These are phyloP conservation scores for Pezicula neosporulosa DNA, from an alignment of 2,329 filamentous ascomycete genomes.

Conservation along the genomic window DNA sequence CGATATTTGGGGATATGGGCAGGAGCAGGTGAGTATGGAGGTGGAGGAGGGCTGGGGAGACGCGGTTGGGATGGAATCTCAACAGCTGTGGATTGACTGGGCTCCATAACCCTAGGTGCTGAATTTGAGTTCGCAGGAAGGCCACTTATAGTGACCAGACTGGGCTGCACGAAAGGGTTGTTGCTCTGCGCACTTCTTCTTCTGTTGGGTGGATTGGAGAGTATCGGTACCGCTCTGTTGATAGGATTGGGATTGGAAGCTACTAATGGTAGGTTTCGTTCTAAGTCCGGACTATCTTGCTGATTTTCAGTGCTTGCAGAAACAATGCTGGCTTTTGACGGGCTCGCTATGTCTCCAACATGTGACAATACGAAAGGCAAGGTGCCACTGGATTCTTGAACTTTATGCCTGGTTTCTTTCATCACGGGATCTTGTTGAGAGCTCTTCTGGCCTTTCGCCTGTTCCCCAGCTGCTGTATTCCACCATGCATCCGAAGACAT, in stretches of 20 bases:
- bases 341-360: constrained; percentile 10
- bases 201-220: constrained; percentile 9
- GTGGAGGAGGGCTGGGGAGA: constrained; percentile 16
- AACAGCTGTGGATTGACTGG: constrained; percentile 4
- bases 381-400: constrained; percentile 21
- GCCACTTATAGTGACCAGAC: constrained; percentile 8
- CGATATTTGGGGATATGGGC: constrained; percentile 39
- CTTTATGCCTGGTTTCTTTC: constrained; percentile 22
- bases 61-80: not conserved
- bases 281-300: constrained; percentile 3
- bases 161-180: constrained; percentile 21
- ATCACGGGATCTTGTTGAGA: constrained; percentile 12
- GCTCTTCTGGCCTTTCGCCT: constrained; percentile 14
- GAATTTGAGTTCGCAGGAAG: constrained; percentile 1
- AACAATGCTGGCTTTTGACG: constrained; percentile 10
- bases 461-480: constrained; percentile 14
- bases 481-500: constrained; percentile 35
- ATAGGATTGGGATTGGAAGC: constrained; percentile 2
- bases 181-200: constrained; percentile 14
- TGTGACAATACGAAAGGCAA: constrained; percentile 21
- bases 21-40: constrained; percentile 27
- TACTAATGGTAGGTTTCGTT: not conserved
- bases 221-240: constrained; percentile 13
- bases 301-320: constrained; percentile 5
- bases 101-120: constrained; percentile 3